phyloP scores from a whole-genome alignment of 1,139 yeast genomes.

The Debaryomycetaceae sp. region DNA sequence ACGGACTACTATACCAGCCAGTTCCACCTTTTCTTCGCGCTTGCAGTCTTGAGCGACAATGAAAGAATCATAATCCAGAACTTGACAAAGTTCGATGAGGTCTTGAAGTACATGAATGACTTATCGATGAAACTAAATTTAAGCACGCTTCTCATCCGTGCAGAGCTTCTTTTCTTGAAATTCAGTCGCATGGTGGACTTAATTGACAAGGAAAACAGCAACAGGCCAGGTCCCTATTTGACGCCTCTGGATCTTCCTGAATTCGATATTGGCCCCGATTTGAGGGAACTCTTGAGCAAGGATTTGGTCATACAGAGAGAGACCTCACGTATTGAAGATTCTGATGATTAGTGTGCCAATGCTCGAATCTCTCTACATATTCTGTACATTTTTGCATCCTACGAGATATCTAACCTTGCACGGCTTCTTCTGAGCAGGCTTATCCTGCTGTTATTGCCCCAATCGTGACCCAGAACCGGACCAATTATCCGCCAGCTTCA shows the following conservation, averaged over 20 bases:
- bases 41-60: conserved; percentile 84
- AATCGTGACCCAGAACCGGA: no score
- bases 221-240: conserved; percentile 8
- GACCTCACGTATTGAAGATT: conserved; percentile 47
- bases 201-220: conserved; percentile 57
- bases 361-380: not conserved
- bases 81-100: conserved; percentile 80
- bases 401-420: no score
- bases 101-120: conserved; percentile 89
- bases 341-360: conserved; percentile 24
- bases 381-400: not conserved
- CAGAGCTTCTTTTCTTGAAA: conserved; percentile 76
- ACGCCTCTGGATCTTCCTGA: conserved; percentile 8
- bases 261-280: conserved; percentile 37
- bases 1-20: conserved; percentile 85
- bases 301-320: conserved; percentile 67
- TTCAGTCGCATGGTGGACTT: conserved; percentile 77
- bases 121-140: conserved; percentile 72
- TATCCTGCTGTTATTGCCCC: no score
- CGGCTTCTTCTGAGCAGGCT: no score
- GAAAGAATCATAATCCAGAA: conserved; percentile 75
- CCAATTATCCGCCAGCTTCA: no score
- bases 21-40: conserved; percentile 80
- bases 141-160: conserved; percentile 70
- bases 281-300: conserved; percentile 57